A percentile compares a stretch with the other conserved stretches of the same genome.
These are phyloP conservation scores for Cladorrhinum sp. DNA, from an alignment of 2,329 filamentous ascomycete species.

Conservation along the genomic window DNA sequence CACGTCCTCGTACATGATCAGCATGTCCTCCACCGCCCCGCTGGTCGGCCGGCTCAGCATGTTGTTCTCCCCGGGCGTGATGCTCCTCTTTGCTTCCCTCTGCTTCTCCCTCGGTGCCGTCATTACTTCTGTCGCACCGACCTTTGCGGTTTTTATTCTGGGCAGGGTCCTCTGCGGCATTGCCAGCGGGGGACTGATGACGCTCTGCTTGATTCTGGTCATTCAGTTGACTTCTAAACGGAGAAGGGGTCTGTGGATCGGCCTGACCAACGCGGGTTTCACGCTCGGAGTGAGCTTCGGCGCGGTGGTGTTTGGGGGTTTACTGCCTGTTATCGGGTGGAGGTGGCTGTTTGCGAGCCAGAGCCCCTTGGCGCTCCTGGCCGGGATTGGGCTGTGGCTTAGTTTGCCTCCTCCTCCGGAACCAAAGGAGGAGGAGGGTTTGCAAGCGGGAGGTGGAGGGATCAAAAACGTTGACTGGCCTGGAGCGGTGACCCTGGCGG, in stretches of 20 bases:
- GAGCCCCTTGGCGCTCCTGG: slow-evolving; percentile 59
- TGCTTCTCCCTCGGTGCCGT: slow-evolving; percentile 60
- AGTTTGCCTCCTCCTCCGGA: no score
- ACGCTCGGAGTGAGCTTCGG: slow-evolving; percentile 33
- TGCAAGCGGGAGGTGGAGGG: no score
- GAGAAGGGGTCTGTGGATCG: slow-evolving; percentile 69
- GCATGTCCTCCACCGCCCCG: slow-evolving; percentile 62
- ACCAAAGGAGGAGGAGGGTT: no score
- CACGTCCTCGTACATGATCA: slow-evolving; percentile 69
- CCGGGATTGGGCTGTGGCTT: slow-evolving; percentile 61
- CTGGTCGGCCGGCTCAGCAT: slow-evolving; percentile 69
- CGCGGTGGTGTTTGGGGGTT: slow-evolving; percentile 33
- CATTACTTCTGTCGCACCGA: slow-evolving; percentile 59
- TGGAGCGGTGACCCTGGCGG: slow-evolving; percentile 62
- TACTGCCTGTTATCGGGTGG: slow-evolving; percentile 59
- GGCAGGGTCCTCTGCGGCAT: slow-evolving; percentile 67
- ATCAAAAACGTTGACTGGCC: slow-evolving; percentile 66
- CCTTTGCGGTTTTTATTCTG: slow-evolving; percentile 61
- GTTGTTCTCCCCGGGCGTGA: slow-evolving; percentile 67
- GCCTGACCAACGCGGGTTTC: slow-evolving; percentile 64
- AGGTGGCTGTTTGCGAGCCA: slow-evolving; percentile 72
- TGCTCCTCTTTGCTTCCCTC: slow-evolving; percentile 60
- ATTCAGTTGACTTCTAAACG: slow-evolving; percentile 69
- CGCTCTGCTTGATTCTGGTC: slow-evolving; percentile 70
- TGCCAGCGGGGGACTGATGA: slow-evolving; percentile 70